Conservation (phyloP, 352 stramenopile genomes). For the Pythium insidiosum region DNA sequence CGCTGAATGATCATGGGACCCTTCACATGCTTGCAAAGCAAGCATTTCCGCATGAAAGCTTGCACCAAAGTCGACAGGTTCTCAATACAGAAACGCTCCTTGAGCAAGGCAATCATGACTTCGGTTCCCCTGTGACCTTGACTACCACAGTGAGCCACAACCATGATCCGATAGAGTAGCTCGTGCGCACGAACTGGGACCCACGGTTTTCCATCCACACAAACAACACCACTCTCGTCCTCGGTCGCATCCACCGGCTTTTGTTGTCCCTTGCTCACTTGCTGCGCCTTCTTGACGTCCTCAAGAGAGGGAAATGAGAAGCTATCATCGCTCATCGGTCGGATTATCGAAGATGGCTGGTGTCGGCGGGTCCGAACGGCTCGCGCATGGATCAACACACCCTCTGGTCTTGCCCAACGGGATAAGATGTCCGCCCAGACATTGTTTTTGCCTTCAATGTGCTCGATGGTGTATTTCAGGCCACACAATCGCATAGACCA, state of each 20-base stretch:
- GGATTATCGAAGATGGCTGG: too few relatives aligned
- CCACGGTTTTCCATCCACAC: not conserved
- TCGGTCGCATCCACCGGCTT: not conserved
- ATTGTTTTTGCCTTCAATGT: conserved; percentile 5
- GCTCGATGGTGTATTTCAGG: conserved; percentile 2
- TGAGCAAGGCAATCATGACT: conserved; percentile 2
- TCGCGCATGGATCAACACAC: not conserved
- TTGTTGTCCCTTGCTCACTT: not conserved
- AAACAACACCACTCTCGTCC: not conserved
- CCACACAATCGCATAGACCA: conserved; percentile 6
- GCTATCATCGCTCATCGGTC: conserved; percentile 1
- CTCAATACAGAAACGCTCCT: not conserved
- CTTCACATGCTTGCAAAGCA: too few relatives aligned
- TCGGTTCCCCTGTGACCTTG: conserved; percentile 10
- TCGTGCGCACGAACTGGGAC: conserved; percentile 4
- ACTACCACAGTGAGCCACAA: conserved; percentile 11
- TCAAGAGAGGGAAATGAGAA: conserved; percentile 7
- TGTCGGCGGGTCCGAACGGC: too few relatives aligned
- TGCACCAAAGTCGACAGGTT: not conserved
- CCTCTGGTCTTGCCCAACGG: conserved; percentile 2
- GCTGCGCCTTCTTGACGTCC: conserved; percentile 3
- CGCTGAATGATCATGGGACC: conserved; percentile 10
- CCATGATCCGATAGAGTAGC: conserved; percentile 2
- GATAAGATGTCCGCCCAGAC: too few relatives aligned
- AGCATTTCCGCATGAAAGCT: not conserved